Evolutionary conservation across 2,329 filamentous ascomycete species (phyloP), one percentile per base, ranked within the genome.

Genomic region (Aplosporella prunicola): DNA sequence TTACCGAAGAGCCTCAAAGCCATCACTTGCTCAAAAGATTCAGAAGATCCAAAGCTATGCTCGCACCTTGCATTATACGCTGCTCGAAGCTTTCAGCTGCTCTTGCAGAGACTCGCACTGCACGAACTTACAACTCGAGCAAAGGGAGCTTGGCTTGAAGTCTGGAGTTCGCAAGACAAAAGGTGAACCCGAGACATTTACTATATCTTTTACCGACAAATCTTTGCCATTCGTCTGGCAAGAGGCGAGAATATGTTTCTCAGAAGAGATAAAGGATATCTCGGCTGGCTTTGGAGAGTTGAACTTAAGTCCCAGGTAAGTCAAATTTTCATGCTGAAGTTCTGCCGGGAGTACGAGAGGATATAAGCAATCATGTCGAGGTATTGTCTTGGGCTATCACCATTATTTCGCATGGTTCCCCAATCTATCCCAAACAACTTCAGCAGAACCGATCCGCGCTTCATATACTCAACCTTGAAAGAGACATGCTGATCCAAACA

Each of bases 21-120:
- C 56, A 9, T 56, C 55, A 0, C 56, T 58, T 31, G 54, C 53
- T 9, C 47, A 41, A 18, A 49, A 50, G 6, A 35, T 61, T 20
- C 56, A 58, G 28, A 51, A 48, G 6, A 50, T 61, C 16, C 56
- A 61, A 32, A 45, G 44, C 3, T 57, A 57, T 23, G 57, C 56
- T 8, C 50, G 51, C 31, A 52, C 39, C 9, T 29, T 61, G 5
- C 57, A 61, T 25, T 43, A 47, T 1, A 51, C 51, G 6, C 40
- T 61, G 11, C 40, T 48, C 2, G 35, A 47, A 11, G 53, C 50
- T 18, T 60, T 54, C 51, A 56, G 50, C 9, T 61, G 57, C 35
- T 45, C 55, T 2, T 61, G 57, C 38, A 52, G 50, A 23, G 44
- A 48, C 5, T 50, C 47, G 7, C 57, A 61, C 33, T 47, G 39